Conservation (phyloP, 805 yeast species). For the Ogataea pini region DNA sequence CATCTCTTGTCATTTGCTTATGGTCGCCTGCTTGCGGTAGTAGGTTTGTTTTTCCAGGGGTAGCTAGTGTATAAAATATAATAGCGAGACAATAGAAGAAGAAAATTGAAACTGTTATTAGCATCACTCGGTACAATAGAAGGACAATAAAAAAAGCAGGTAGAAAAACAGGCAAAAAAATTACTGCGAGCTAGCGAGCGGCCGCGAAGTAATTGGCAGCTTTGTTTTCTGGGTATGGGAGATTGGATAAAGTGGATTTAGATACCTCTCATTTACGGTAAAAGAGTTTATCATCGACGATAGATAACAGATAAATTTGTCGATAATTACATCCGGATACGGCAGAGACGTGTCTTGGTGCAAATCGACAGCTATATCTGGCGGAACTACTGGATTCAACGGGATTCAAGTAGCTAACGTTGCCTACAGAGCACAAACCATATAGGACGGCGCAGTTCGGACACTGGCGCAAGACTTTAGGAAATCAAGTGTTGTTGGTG, state of each 20-base stretch:
- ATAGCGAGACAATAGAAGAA: neutral
- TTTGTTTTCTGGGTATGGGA: conserved; percentile 6
- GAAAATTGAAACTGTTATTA: neutral
- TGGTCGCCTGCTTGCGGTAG: neutral
- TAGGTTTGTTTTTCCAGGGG: neutral
- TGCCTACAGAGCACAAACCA: conserved; percentile 2
- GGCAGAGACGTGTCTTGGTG: neutral
- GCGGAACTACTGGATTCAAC: neutral
- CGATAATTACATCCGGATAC: neutral
- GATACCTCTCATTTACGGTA: neutral
- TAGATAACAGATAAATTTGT: neutral
- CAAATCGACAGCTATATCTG: neutral
- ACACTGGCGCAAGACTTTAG: neutral
- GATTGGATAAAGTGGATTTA: neutral
- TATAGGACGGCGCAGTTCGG: neutral
- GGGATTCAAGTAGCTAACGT: neutral
- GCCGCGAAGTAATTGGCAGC: conserved; percentile 7
- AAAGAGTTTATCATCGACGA: neutral
- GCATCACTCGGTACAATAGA: neutral
- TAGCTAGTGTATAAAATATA: neutral
- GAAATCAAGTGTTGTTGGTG: neutral
- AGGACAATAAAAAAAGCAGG: neutral
- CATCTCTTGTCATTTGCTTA: neutral
- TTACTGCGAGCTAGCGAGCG: conserved; percentile 7
- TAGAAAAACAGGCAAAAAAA: conserved; percentile 6